Conservation (phyloP, 495 filamentous ascomycete genomes). For the Penicillium lagena region DNA sequence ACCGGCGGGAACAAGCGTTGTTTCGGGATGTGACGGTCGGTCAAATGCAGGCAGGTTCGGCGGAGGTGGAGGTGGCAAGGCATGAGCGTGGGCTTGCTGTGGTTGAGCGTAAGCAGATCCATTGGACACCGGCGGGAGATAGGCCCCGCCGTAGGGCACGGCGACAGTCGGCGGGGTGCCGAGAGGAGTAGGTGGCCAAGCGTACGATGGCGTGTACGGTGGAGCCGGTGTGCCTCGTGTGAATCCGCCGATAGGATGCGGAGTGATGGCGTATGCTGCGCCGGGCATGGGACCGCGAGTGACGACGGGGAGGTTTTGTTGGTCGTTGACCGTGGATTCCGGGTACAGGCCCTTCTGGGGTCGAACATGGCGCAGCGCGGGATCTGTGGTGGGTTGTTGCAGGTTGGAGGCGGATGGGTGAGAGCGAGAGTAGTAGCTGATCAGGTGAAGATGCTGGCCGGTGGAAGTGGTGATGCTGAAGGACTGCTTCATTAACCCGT, state of each 20-base stretch:
- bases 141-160: constrained; percentile 29
- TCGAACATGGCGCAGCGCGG: constrained; percentile 71
- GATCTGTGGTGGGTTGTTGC: constrained; percentile 73
- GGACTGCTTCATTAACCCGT: constrained; percentile 97
- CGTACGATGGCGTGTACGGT: constrained; percentile 43
- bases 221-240: constrained; percentile 42
- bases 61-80: constrained; percentile 21
- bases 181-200: constrained; percentile 61
- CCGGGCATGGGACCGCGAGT: constrained; percentile 57
- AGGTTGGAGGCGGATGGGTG: constrained; percentile 60
- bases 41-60: constrained; percentile 26
- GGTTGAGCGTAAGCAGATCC: constrained; percentile 24
- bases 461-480: constrained; percentile 94
- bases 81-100: constrained; percentile 13
- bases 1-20: constrained; percentile 16
- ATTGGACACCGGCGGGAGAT: constrained; percentile 31
- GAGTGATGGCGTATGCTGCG: constrained; percentile 44
- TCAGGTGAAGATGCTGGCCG: constrained; percentile 89
- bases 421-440: constrained; percentile 89
- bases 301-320: constrained; percentile 59
- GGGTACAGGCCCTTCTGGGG: constrained; percentile 93
- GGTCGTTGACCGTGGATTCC: constrained; percentile 89
- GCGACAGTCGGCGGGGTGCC: constrained; percentile 36
- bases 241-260: constrained; percentile 45
- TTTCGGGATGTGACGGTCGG: constrained; percentile 27